phyloP scores from a whole-genome alignment of 2,329 filamentous ascomycete species.

The Aspergillus japonicus region DNA sequence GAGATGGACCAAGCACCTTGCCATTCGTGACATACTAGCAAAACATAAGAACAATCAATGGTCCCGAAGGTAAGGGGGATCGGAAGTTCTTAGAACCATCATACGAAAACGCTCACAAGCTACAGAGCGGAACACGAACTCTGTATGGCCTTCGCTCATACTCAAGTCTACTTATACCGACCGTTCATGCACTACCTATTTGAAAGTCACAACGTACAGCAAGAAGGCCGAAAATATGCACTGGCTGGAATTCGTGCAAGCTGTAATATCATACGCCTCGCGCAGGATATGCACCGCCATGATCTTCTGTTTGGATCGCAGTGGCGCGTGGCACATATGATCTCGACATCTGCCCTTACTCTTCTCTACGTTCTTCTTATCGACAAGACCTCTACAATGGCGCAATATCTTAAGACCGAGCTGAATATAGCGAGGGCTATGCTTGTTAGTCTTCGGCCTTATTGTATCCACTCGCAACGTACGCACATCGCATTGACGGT shows the following conservation, averaged over 20 bases:
- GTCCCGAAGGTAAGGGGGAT: neutral
- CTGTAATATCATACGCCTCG: slow-evolving; percentile 14
- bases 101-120: neutral
- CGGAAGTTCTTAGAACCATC: too few relatives aligned
- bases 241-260: slow-evolving; percentile 11
- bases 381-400: neutral
- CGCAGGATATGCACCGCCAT: slow-evolving; percentile 12
- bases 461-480: slow-evolving; percentile 4
- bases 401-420: neutral
- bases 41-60: neutral
- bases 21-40: neutral
- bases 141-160: slow-evolving; percentile 10
- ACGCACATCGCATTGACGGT: slow-evolving; percentile 6
- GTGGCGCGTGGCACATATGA: slow-evolving; percentile 9
- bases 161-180: slow-evolving; percentile 13
- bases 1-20: slow-evolving; percentile 6
- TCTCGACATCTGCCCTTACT: slow-evolving; percentile 5
- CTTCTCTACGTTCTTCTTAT: slow-evolving; percentile 9
- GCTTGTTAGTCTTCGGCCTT: slow-evolving; percentile 1
- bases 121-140: slow-evolving; percentile 11
- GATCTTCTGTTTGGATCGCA: slow-evolving; percentile 10
- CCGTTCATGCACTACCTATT: slow-evolving; percentile 13
- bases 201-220: neutral
- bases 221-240: slow-evolving; percentile 10
- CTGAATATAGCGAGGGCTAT: slow-evolving; percentile 2